Conservation (phyloP, 176 grass and related monocot genomes). For the Alloteropsis semialata region DNA sequence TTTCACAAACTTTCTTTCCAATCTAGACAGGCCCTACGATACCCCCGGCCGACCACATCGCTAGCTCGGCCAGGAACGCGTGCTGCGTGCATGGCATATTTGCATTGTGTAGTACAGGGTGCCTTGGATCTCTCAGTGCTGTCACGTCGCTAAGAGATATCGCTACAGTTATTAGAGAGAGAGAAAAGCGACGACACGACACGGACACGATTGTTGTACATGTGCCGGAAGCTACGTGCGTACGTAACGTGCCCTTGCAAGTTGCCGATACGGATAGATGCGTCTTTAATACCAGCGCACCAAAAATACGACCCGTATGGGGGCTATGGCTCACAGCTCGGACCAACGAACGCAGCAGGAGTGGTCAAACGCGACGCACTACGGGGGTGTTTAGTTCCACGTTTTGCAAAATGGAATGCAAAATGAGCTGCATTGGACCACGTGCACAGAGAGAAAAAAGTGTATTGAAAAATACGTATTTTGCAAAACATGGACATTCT, state of each 20-base stretch:
- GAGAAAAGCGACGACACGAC: neutral
- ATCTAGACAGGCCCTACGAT: too few species aligned
- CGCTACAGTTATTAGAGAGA: neutral
- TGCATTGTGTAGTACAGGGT: neutral
- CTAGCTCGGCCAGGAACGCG: neutral
- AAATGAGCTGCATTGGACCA: too few species aligned
- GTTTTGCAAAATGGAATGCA: too few species aligned
- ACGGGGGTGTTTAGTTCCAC: too few species aligned
- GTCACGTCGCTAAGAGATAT: neutral
- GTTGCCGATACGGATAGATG: neutral
- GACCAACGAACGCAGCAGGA: neutral
- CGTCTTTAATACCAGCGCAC: neutral
- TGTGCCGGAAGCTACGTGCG: neutral
- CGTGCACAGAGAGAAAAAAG: too few species aligned
- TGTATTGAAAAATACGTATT: too few species aligned
- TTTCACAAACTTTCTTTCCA: too few species aligned
- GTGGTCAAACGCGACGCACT: constrained; percentile 1
- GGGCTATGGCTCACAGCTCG: neutral
- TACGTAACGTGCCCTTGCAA: neutral
- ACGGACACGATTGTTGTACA: neutral
- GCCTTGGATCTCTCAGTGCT: neutral
- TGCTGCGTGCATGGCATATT: too few species aligned
- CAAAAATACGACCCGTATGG: neutral
- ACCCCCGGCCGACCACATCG: too few species aligned
- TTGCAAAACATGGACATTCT: too few species aligned